Evolutionary conservation across 2,329 filamentous ascomycete genomes (phyloP).

Genomic region (Exophiala calicioides): DNA sequence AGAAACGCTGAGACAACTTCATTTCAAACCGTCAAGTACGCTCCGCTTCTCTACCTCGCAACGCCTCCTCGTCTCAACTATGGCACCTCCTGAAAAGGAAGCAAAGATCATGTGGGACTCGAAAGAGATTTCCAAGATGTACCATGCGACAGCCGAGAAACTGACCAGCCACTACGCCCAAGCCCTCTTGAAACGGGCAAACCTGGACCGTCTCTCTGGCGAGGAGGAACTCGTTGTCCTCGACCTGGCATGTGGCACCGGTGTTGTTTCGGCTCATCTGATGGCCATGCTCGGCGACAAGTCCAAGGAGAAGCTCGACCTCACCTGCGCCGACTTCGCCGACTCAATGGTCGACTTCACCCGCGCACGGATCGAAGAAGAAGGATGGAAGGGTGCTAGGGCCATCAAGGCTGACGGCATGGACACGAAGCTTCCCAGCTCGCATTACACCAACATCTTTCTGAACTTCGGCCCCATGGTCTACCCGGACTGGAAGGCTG

Average conservation of each 20-base stretch:
- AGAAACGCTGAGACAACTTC: background rate
- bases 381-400: slow-evolving; percentile 52
- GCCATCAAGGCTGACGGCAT: slow-evolving; percentile 50
- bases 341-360: slow-evolving; percentile 46
- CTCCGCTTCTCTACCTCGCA: too few relatives aligned
- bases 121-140: slow-evolving; percentile 11
- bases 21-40: background rate
- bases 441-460: slow-evolving; percentile 46
- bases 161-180: slow-evolving; percentile 36
- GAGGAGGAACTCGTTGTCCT: slow-evolving; percentile 42
- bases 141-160: slow-evolving; percentile 32
- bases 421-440: slow-evolving; percentile 44
- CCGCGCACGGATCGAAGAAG: slow-evolving; percentile 40
- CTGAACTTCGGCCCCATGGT: slow-evolving; percentile 52
- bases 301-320: slow-evolving; percentile 46
- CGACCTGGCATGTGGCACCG: slow-evolving; percentile 58
- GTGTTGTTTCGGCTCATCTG: slow-evolving; percentile 51
- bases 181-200: slow-evolving; percentile 35
- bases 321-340: slow-evolving; percentile 55
- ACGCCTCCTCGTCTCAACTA: background rate
- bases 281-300: slow-evolving; percentile 43
- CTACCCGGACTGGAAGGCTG: slow-evolving; percentile 45
- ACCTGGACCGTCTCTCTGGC: slow-evolving; percentile 27
- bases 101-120: slow-evolving; percentile 9
- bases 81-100: slow-evolving; percentile 3